These are phyloP conservation scores for Xylaria sp. DNA, from an alignment of 2,329 filamentous ascomycete species.

Conservation along the genomic window DNA sequence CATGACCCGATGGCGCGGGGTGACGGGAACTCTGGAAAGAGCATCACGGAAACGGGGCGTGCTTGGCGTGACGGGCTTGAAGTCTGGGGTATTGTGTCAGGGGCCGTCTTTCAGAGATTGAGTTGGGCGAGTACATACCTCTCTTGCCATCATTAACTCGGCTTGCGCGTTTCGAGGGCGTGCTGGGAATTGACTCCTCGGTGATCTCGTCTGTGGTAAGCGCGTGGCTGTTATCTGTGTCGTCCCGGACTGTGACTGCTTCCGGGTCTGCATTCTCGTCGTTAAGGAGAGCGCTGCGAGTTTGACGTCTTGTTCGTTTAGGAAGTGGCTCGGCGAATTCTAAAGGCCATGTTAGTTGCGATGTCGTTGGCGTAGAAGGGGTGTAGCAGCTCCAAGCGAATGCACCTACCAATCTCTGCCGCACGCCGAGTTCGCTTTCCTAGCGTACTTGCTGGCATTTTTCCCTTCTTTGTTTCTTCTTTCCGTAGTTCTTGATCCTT, in stretches of 20 bases:
- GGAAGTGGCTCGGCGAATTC: constrained; percentile 51
- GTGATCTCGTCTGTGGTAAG: constrained; percentile 49
- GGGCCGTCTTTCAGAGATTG: background rate
- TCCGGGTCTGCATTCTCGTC: constrained; percentile 76
- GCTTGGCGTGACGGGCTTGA: constrained; percentile 72
- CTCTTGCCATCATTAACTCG: constrained; percentile 35
- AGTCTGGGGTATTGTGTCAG: constrained; percentile 39
- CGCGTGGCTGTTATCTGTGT: constrained; percentile 58
- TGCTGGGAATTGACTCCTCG: constrained; percentile 47
- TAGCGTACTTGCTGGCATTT: constrained; percentile 52
- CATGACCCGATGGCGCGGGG: constrained; percentile 85
- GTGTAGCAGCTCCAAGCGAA: constrained; percentile 18
- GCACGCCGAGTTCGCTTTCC: constrained; percentile 60
- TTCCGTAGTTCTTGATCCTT: constrained; percentile 13
- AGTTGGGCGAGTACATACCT: constrained; percentile 29
- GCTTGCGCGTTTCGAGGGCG: constrained; percentile 40
- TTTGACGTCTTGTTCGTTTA: constrained; percentile 61
- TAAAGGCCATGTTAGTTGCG: constrained; percentile 40
- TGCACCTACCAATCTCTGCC: constrained; percentile 51
- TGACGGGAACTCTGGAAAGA: constrained; percentile 76
- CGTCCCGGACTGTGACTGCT: constrained; percentile 51
- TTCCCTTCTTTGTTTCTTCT: constrained; percentile 29
- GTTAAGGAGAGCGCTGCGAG: constrained; percentile 60
- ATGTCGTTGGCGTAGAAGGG: constrained; percentile 21
- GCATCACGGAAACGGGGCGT: constrained; percentile 85